Evolutionary conservation across 352 stramenopile species (phyloP), one percentile per base, ranked within the genome.

Genomic region (Pythium dissimile): DNA sequence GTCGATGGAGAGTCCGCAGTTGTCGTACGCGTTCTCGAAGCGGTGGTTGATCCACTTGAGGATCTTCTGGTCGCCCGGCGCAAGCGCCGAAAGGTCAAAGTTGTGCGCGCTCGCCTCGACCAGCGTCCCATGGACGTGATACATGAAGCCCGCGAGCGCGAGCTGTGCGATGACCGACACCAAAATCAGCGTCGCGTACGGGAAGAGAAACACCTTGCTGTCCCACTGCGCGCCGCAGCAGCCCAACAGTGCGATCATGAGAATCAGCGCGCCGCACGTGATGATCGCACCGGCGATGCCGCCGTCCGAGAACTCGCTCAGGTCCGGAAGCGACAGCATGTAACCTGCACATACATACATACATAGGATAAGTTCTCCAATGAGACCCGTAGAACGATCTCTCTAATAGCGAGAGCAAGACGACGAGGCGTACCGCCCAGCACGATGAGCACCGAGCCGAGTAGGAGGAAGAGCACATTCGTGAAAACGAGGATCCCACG

Each of bases 161-260:
- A 93, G 66, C 67, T 91, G 80, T 55, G 79, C 80, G 18, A 93
- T 61, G 38, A 93, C 78, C 54, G 84, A 93, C 27, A 93, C 81
- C 0, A 83, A 59, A 31, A 93, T 79, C 16, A 93, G 63, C 35
- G 86, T 88, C 39, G 84, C 79, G 66, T 90, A 93, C 31, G 84
- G 84, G 46, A 89, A 93, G 20, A 93, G 54, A 66, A 93, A 93
- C 5, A 89, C 71, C 58, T 93, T 93, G 77, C 77, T 90, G 54
- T 93, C 84, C 80, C 79, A 89, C 62, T 93, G 84, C 46, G 84
- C 84, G 24, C 84, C 84, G 46, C 84, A 93, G 60, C 84, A 91
- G 61, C 84, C 84, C 3, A 93, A 64, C 28, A 89, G 39, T 11
- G 80, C 79, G 55, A 93, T 89, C 21, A 89, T 56, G 21, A 93